phyloP scores from a whole-genome alignment of 163 green algal genomes.

The Chlamydomonas reinhardtii region DNA sequence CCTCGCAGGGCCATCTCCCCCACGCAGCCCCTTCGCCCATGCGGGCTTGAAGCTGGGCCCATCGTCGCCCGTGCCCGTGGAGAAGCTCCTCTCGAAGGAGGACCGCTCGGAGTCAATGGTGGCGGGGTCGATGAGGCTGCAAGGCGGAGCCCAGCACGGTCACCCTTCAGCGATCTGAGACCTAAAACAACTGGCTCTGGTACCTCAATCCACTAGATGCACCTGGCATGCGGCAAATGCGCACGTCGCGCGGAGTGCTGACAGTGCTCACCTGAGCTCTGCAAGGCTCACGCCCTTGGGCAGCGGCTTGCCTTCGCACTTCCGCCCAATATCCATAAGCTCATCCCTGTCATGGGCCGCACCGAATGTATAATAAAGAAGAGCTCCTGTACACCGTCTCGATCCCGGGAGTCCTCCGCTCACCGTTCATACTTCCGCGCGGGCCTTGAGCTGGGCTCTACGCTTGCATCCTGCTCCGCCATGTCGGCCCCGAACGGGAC shows the following conservation, averaged over 20 bases:
- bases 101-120: slow-evolving; percentile 14
- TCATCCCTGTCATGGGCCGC: slow-evolving; percentile 7
- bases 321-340: slow-evolving; percentile 17
- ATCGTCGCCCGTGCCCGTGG: slow-evolving; percentile 5
- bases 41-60: slow-evolving; percentile 40
- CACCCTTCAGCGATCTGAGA: too few relatives aligned
- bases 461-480: neutral
- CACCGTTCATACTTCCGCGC: neutral
- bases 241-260: too few relatives aligned
- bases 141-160: too few relatives aligned
- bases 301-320: slow-evolving; percentile 22
- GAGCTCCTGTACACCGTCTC: too few relatives aligned
- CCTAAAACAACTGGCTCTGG: too few relatives aligned
- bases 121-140: slow-evolving; percentile 46
- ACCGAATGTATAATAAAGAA: too few relatives aligned
- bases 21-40: slow-evolving; percentile 18
- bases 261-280: slow-evolving; percentile 25
- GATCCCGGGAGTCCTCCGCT: neutral
- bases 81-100: slow-evolving; percentile 1
- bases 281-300: slow-evolving; percentile 31
- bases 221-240: too few relatives aligned
- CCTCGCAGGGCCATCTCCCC: neutral
- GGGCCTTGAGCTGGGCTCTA: neutral
- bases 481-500: neutral
- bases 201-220: too few relatives aligned